phyloP scores from a whole-genome alignment of 352 stramenopile species.

The Plasmopara viticola region DNA sequence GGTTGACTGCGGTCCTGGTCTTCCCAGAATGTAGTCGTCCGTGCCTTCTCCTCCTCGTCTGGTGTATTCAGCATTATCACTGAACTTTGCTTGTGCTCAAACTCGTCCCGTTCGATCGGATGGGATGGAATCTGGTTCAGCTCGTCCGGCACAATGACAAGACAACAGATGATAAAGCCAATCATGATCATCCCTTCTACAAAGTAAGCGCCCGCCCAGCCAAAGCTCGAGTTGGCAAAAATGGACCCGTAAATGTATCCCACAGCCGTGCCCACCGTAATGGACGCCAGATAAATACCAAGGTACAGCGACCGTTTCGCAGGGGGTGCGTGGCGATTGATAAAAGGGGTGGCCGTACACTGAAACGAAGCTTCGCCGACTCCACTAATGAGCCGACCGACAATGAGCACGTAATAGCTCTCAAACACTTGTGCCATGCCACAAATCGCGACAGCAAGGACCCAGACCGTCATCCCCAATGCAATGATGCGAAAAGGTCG shows the following conservation, averaged over 20 bases:
- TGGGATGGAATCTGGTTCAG: constrained; percentile 47
- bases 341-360: constrained; percentile 90
- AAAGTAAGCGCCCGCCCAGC: constrained; percentile 84
- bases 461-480: constrained; percentile 86
- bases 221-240: constrained; percentile 46
- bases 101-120: constrained; percentile 14
- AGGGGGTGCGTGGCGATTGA: constrained; percentile 81
- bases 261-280: constrained; percentile 87
- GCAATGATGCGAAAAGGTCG: constrained; percentile 89
- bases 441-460: constrained; percentile 82
- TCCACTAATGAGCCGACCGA: constrained; percentile 83
- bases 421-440: constrained; percentile 66
- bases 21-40: constrained; percentile 28
- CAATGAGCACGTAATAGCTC: constrained; percentile 87
- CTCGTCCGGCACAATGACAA: constrained; percentile 50
- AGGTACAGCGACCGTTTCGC: constrained; percentile 81
- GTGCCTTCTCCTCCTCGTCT: constrained; percentile 17
- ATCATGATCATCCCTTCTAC: constrained; percentile 83
- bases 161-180: constrained; percentile 56
- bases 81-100: constrained; percentile 18
- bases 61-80: constrained; percentile 17
- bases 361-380: constrained; percentile 91
- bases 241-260: constrained; percentile 88
- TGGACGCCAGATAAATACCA: constrained; percentile 88
- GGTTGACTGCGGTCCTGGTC: constrained; percentile 9